A percentile compares a stretch with the other conserved stretches of the same genome.
Conservation (phyloP, 2,329 filamentous ascomycete species). For the Fusarium torreyae region DNA sequence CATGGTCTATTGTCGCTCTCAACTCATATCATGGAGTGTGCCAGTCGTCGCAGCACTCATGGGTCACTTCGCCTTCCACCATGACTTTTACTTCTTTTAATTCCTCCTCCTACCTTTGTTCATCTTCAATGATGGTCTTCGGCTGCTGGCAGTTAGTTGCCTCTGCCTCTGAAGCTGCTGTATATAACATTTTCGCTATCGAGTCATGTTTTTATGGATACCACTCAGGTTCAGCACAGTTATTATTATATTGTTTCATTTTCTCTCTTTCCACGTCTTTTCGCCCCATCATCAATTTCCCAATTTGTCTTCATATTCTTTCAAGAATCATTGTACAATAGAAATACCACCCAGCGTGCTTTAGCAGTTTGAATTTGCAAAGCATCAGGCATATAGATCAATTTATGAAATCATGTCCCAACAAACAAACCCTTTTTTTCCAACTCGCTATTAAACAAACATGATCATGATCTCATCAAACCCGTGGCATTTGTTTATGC, state of each 20-base stretch:
- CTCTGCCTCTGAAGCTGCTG: conserved; percentile 8
- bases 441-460: neutral
- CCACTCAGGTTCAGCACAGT: conserved; percentile 4
- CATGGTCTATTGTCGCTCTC: neutral
- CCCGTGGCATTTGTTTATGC: neutral
- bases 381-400: conserved; percentile 39
- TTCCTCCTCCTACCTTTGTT: neutral
- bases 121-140: conserved; percentile 7
- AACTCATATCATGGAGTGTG: neutral
- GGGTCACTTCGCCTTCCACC: conserved; percentile 1
- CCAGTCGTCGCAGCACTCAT: neutral
- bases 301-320: neutral
- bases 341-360: conserved; percentile 44
- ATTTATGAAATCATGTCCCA: conserved; percentile 13
- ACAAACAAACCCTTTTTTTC: neutral
- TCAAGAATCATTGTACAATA: conserved; percentile 34
- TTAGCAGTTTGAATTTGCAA: conserved; percentile 20
- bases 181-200: conserved; percentile 7
- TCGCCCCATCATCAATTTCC: neutral
- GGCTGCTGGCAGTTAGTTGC: conserved; percentile 42
- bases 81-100: conserved; percentile 4
- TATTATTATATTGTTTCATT: neutral
- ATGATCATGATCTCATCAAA: neutral
- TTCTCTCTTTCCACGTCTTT: neutral
- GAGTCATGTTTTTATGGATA: conserved; percentile 15